Percentiles rank a stretch among this genome's conserved stretches.
phyloP scores from a whole-genome alignment of 1,139 yeast genomes.

The Blastobotrys proliferans region DNA sequence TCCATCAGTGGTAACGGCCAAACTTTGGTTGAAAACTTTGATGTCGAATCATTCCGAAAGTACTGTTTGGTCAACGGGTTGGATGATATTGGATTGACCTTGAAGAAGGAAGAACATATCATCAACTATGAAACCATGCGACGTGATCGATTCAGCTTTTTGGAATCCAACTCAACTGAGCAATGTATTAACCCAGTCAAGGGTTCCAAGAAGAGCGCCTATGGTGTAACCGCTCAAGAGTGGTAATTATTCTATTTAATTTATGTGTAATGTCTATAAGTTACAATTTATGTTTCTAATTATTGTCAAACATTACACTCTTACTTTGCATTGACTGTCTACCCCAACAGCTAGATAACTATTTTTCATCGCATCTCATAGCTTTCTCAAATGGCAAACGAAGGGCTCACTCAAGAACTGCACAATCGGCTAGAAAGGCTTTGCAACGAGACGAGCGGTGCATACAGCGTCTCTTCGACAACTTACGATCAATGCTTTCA shows the following conservation, averaged over 20 bases:
- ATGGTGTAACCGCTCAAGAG: conserved; percentile 71
- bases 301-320: too few relatives aligned
- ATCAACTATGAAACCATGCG: conserved; percentile 69
- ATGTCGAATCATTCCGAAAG: conserved; percentile 86
- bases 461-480: too few relatives aligned
- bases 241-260: conserved; percentile 46
- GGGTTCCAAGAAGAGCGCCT: conserved; percentile 66
- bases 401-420: neutral
- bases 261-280: neutral
- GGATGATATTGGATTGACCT: conserved; percentile 93
- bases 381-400: too few relatives aligned
- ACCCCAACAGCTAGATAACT: too few relatives aligned
- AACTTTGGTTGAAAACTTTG: conserved; percentile 75
- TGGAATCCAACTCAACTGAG: conserved; percentile 74
- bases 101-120: conserved; percentile 81
- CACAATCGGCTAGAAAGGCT: neutral
- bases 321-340: too few relatives aligned
- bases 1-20: conserved; percentile 70
- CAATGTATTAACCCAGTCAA: conserved; percentile 56
- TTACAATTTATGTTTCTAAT: too few relatives aligned
- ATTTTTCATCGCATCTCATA: too few relatives aligned
- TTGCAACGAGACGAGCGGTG: too few relatives aligned
- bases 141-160: conserved; percentile 77
- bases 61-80: conserved; percentile 91
- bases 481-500: too few relatives aligned